These are phyloP conservation scores for Calonectria henricotiae DNA, from an alignment of 2,329 filamentous ascomycete genomes.

Conservation along the genomic window DNA sequence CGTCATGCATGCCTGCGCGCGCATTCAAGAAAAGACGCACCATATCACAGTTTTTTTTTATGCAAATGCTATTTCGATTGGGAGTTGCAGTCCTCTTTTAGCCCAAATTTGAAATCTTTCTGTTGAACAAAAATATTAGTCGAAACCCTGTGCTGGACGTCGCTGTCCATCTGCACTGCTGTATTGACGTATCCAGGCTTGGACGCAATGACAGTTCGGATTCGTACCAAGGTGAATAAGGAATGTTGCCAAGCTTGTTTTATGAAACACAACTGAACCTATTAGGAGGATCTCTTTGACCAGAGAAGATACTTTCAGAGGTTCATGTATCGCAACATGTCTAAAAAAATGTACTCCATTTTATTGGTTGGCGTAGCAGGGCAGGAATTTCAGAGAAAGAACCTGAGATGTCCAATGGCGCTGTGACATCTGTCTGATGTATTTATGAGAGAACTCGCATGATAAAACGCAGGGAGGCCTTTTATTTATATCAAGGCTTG, in stretches of 20 bases:
- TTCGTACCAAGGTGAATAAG: not conserved
- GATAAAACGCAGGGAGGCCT: not conserved
- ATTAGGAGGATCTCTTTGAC: not conserved
- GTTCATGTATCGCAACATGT: too few relatives aligned
- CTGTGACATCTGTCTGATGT: not conserved
- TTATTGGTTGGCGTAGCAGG: not conserved
- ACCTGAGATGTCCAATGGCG: not conserved
- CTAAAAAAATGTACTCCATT: not conserved
- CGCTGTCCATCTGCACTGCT: too few relatives aligned
- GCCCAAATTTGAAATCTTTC: not conserved
- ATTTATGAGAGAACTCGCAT: not conserved
- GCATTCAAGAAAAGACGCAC: not conserved
- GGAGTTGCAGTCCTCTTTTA: not conserved
- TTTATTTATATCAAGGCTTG: not conserved
- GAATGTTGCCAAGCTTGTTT: not conserved
- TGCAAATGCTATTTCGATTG: not conserved
- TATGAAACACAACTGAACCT: not conserved
- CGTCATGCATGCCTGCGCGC: not conserved
- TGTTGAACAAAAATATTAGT: not conserved
- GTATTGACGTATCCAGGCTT: too few relatives aligned
- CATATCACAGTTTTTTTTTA: not conserved
- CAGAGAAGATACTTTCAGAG: not conserved
- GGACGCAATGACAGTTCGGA: not conserved
- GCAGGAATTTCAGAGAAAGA: not conserved
- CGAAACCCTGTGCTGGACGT: too few relatives aligned